phyloP scores from a whole-genome alignment of 164 flowering plant genomes.

The Liriodendron chinense region DNA sequence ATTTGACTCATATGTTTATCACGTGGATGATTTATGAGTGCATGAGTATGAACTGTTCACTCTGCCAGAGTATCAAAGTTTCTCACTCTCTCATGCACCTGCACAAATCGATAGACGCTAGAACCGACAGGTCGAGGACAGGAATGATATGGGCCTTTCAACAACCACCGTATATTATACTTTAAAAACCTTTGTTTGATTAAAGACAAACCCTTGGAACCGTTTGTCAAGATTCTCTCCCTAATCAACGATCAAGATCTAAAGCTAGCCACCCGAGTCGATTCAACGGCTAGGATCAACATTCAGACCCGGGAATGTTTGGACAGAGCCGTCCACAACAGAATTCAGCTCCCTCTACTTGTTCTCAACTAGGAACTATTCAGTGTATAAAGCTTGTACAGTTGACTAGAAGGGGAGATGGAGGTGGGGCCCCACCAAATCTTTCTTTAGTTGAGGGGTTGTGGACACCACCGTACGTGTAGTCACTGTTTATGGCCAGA shows the following conservation, averaged over 20 bases:
- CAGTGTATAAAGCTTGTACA: neutral
- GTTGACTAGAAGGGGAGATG: neutral
- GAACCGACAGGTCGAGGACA: neutral
- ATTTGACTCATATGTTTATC: too few relatives aligned
- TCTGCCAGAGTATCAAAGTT: too few relatives aligned
- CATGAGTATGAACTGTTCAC: too few relatives aligned
- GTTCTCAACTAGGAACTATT: neutral
- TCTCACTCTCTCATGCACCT: too few relatives aligned
- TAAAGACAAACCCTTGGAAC: neutral
- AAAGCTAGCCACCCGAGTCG: too few relatives aligned
- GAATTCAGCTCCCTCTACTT: neutral
- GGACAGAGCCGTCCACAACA: neutral
- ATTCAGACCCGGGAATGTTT: neutral
- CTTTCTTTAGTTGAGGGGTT: neutral
- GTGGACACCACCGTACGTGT: too few relatives aligned
- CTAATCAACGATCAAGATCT: neutral
- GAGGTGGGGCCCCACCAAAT: neutral
- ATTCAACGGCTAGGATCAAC: too few relatives aligned
- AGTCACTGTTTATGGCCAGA: too few relatives aligned
- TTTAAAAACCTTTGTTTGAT: neutral
- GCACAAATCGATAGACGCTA: neutral
- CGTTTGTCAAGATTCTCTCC: neutral
- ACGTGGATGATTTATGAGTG: too few relatives aligned
- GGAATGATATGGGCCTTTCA: slow-evolving; percentile 1
- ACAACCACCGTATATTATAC: neutral